Evolutionary conservation across 2,329 filamentous ascomycete genomes (phyloP).

Genomic region (Aureobasidium lini): DNA sequence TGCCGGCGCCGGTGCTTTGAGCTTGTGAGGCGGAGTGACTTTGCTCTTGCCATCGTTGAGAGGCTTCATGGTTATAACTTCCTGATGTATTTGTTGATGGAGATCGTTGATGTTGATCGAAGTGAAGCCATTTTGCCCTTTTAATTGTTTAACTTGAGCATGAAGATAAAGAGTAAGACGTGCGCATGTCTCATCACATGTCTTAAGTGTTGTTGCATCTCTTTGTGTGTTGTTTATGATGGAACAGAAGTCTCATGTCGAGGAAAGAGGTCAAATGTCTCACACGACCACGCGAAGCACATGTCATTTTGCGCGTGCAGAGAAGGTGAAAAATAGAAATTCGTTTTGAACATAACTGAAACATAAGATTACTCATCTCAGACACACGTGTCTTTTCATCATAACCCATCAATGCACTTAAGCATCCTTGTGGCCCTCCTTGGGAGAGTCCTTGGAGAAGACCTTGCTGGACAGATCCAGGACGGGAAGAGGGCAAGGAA

Average conservation of each 20-base stretch:
- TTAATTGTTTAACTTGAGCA: background rate
- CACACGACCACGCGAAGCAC: background rate
- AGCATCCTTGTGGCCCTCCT: background rate
- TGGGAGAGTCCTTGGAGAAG: slow-evolving; percentile 14
- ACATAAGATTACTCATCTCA: background rate
- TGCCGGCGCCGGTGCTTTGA: background rate
- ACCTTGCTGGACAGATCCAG: slow-evolving; percentile 20
- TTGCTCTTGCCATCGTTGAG: background rate
- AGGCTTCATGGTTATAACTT: background rate
- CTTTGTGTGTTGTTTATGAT: background rate
- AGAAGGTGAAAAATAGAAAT: background rate
- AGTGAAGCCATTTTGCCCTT: background rate
- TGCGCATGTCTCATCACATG: background rate
- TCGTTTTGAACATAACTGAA: background rate
- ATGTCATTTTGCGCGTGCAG: background rate
- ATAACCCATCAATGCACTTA: background rate
- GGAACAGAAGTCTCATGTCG: background rate
- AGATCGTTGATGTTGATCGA: too few relatives aligned
- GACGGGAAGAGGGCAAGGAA: slow-evolving; percentile 20
- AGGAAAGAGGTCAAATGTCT: background rate
- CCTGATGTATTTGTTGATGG: too few relatives aligned
- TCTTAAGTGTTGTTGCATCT: background rate
- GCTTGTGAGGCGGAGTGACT: background rate
- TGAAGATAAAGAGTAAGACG: background rate
- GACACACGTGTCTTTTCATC: background rate